Conservation (phyloP, 2,329 filamentous ascomycete species). For the Penicillium sp. region DNA sequence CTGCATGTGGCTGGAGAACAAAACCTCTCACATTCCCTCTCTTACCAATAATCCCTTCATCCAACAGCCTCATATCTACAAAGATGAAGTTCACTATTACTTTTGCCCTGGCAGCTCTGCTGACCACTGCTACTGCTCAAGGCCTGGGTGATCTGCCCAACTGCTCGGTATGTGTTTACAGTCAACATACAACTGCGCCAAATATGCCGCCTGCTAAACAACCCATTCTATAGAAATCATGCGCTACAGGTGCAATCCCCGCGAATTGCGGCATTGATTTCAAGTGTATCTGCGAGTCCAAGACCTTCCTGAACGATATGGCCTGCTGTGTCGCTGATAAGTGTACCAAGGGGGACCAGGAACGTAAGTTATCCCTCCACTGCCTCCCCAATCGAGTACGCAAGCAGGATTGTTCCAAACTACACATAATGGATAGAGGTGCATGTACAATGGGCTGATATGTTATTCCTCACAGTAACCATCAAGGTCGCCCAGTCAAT, state of each 20-base stretch:
- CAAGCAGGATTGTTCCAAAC: background rate
- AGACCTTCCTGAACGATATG: slow-evolving; percentile 48
- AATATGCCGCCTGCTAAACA: slow-evolving; percentile 6
- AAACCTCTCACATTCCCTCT: background rate
- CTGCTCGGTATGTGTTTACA: slow-evolving; percentile 54
- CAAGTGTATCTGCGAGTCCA: slow-evolving; percentile 50
- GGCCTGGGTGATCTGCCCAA: slow-evolving; percentile 45
- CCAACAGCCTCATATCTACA: background rate
- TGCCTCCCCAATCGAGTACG: background rate
- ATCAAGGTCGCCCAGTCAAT: slow-evolving; percentile 38
- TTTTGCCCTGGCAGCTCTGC: slow-evolving; percentile 55
- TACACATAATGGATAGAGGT: background rate
- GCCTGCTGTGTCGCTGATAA: slow-evolving; percentile 49
- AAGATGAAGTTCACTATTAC: slow-evolving; percentile 53
- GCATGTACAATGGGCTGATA: background rate
- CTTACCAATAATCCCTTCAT: background rate
- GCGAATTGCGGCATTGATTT: slow-evolving; percentile 44
- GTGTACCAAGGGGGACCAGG: slow-evolving; percentile 46
- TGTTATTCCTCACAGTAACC: slow-evolving; percentile 24
- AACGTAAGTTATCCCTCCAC: slow-evolving; percentile 29
- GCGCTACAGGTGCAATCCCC: slow-evolving; percentile 43
- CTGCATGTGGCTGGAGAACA: background rate
- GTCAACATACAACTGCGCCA: no score
- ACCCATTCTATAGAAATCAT: slow-evolving; percentile 30
- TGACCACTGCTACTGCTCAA: slow-evolving; percentile 50